phyloP scores from a whole-genome alignment of 768 basidiomycete species.

The Boletellus emodensis region DNA sequence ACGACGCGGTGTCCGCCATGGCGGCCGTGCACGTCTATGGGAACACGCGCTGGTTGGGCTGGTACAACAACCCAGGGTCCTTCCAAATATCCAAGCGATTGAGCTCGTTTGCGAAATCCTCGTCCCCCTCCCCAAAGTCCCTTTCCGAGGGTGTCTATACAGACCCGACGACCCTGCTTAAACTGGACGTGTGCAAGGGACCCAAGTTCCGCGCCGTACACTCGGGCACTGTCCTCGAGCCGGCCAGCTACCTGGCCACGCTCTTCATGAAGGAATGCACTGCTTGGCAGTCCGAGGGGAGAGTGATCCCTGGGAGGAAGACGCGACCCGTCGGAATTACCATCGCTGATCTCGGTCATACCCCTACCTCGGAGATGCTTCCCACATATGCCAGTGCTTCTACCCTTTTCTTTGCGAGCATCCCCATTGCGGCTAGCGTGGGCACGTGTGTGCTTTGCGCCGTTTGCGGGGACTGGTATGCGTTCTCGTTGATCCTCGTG shows the following conservation, averaged over 20 bases:
- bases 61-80: conserved; percentile 34
- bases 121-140: background rate
- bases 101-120: conserved; percentile 14
- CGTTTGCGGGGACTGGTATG: conserved; percentile 22
- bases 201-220: conserved; percentile 75
- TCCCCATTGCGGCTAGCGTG: conserved; percentile 23
- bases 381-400: conserved; percentile 1
- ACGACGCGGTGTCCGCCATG: conserved; percentile 31
- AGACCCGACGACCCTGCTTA: conserved; percentile 21
- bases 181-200: conserved; percentile 11
- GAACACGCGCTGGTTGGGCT: conserved; percentile 28
- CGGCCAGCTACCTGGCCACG: conserved; percentile 51
- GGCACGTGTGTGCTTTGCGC: conserved; percentile 18
- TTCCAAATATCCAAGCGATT: conserved; percentile 25
- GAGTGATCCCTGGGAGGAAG: conserved; percentile 7
- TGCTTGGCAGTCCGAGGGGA: conserved; percentile 8
- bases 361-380: conserved; percentile 7
- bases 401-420: conserved; percentile 7
- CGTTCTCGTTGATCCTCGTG: conserved; percentile 25
- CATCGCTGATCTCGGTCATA: conserved; percentile 8
- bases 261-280: conserved; percentile 36
- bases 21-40: conserved; percentile 25
- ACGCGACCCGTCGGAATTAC: conserved; percentile 7
- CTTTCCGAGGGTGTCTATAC: conserved; percentile 1
- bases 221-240: conserved; percentile 48